Conservation (phyloP, 2,329 filamentous ascomycete genomes). For the Proliferodiscus dingleyae region DNA sequence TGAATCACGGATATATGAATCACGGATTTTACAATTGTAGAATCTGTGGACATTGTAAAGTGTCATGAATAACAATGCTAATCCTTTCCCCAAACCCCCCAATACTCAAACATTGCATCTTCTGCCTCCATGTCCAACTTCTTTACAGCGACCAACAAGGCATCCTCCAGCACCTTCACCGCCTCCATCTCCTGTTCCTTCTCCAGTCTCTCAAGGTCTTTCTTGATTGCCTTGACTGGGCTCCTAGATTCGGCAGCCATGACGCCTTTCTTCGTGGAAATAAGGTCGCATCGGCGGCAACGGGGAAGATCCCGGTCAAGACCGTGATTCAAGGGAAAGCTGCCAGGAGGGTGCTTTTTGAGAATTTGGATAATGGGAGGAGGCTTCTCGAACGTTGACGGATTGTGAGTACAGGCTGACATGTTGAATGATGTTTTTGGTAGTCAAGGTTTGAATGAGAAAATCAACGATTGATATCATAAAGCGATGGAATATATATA, state of each 20-base stretch:
- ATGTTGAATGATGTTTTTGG: no score
- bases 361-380: slow-evolving; percentile 19
- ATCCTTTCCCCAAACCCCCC: slow-evolving; percentile 24
- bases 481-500: no score
- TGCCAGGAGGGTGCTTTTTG: slow-evolving; percentile 10
- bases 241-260: slow-evolving; percentile 16
- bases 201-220: no score
- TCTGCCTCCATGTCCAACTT: neutral
- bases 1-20: no score
- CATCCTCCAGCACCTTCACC: no score
- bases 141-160: no score
- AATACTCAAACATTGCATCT: slow-evolving; percentile 15
- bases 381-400: slow-evolving; percentile 10
- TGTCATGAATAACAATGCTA: no score
- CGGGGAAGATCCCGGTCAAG: slow-evolving; percentile 20
- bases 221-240: slow-evolving; percentile 11
- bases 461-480: no score
- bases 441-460: no score
- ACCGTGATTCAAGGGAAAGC: slow-evolving; percentile 12
- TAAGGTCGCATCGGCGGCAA: slow-evolving; percentile 24
- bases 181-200: no score
- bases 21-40: no score
- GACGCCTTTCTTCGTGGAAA: slow-evolving; percentile 13
- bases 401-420: slow-evolving; percentile 14
- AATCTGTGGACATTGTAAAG: no score